Conservation (phyloP, 2,329 filamentous ascomycete genomes). For the Fusarium floridanum region DNA sequence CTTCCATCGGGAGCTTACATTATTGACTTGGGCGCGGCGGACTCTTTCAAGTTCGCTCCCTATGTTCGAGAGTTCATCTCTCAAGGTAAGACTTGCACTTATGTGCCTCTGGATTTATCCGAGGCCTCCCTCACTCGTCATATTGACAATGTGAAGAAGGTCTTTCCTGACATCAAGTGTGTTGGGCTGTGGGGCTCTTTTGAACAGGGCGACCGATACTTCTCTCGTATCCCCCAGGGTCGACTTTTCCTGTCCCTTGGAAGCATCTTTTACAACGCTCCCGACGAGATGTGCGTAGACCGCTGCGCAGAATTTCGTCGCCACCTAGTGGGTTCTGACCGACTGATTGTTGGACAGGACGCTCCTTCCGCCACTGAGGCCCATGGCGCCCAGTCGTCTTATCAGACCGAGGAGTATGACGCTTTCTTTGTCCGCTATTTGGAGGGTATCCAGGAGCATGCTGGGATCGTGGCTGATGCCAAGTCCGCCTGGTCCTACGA, state of each 20-base stretch:
- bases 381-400: slow-evolving; percentile 6
- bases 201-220: slow-evolving; percentile 34
- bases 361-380: slow-evolving; percentile 11
- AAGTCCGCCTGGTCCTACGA: slow-evolving; percentile 20
- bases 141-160: slow-evolving; percentile 19
- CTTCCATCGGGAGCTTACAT: slow-evolving; percentile 27
- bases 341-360: slow-evolving; percentile 36
- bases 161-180: slow-evolving; percentile 19
- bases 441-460: slow-evolving; percentile 4
- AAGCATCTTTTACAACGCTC: slow-evolving; percentile 36
- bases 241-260: slow-evolving; percentile 37
- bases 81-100: slow-evolving; percentile 31
- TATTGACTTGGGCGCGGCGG: slow-evolving; percentile 37
- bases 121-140: slow-evolving; percentile 15
- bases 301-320: slow-evolving; percentile 33
- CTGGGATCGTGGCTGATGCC: slow-evolving; percentile 15
- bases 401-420: slow-evolving; percentile 30
- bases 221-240: neutral
- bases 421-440: slow-evolving; percentile 32
- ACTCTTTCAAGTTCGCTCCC: slow-evolving; percentile 39
- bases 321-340: slow-evolving; percentile 19
- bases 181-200: slow-evolving; percentile 41
- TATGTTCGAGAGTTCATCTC: slow-evolving; percentile 31
- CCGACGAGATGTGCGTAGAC: slow-evolving; percentile 28
- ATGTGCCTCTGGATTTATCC: slow-evolving; percentile 35